These are phyloP conservation scores for Exophiala dermatitidis DNA, from an alignment of 2,329 filamentous ascomycete genomes.

Conservation along the genomic window DNA sequence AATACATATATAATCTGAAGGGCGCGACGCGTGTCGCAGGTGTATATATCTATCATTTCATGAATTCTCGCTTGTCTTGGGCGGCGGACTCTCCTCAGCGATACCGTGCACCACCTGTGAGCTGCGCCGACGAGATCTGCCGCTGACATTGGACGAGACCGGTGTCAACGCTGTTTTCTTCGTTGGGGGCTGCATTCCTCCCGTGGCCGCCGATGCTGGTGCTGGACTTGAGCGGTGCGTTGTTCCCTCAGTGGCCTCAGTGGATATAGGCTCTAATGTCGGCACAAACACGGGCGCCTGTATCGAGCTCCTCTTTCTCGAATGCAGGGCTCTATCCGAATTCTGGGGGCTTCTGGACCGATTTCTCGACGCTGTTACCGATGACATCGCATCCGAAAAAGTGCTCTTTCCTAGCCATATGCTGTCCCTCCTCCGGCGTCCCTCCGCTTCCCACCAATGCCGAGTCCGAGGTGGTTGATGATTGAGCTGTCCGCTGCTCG, in stretches of 20 bases:
- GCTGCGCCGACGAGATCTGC: neutral
- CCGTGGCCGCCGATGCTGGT: neutral
- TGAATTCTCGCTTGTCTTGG: neutral
- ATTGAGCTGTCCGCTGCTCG: neutral
- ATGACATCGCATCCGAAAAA: conserved; percentile 4
- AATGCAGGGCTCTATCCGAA: neutral
- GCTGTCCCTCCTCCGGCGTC: conserved; percentile 24
- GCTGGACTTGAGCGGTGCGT: neutral
- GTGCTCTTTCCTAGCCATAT: conserved; percentile 23
- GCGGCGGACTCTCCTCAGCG: neutral
- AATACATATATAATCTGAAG: neutral
- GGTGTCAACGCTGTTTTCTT: conserved; percentile 1
- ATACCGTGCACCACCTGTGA: neutral
- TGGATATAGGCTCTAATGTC: conserved; percentile 1
- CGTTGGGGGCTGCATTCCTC: neutral
- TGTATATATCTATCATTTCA: neutral
- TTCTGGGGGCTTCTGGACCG: conserved; percentile 18
- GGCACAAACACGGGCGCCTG: conserved; percentile 3
- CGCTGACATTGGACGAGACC: conserved; percentile 2
- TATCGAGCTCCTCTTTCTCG: conserved; percentile 7
- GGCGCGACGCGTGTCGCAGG: neutral
- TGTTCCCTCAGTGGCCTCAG: neutral
- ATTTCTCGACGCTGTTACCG: conserved; percentile 2
- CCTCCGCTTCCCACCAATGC: conserved; percentile 26
- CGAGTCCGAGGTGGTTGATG: neutral